Evolutionary conservation across 306 rosid species (phyloP).

Genomic region (Castanea mollissima): DNA sequence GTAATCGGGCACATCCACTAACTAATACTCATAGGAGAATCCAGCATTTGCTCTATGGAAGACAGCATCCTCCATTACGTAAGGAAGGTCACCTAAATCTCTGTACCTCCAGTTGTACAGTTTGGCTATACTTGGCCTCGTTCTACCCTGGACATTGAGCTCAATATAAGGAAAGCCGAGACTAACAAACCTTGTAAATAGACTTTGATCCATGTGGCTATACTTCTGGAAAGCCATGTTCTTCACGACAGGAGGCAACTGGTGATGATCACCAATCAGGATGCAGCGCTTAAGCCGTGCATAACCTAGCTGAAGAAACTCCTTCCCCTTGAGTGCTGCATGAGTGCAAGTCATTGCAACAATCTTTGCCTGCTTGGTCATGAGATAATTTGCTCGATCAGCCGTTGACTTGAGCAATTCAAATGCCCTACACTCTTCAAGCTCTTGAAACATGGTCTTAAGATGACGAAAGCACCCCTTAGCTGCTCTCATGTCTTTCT

Average conservation of each 20-base stretch:
- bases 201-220: constrained; percentile 98
- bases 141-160: constrained; percentile 98
- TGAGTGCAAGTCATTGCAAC: constrained; percentile 99
- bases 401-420: constrained; percentile 96
- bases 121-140: constrained; percentile 90
- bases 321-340: constrained; percentile 91
- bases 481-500: constrained; percentile 88
- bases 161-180: constrained; percentile 97
- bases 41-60: constrained; percentile 89
- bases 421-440: constrained; percentile 97
- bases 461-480: constrained; percentile 87
- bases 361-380: constrained; percentile 98
- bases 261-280: constrained; percentile 97
- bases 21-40: constrained; percentile 89
- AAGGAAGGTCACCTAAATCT: constrained; percentile 91
- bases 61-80: constrained; percentile 56
- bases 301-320: constrained; percentile 86
- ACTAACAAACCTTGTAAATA: constrained; percentile 94
- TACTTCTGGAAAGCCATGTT: constrained; percentile 98
- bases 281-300: constrained; percentile 98
- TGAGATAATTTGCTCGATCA: constrained; percentile 93
- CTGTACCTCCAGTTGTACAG: constrained; percentile 98
- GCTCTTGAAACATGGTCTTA: constrained; percentile 92
- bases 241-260: constrained; percentile 99
- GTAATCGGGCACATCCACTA: constrained; percentile 94